Evolutionary conservation across 257 asterid genomes (phyloP).

Genomic region (Scutellaria minor): DNA sequence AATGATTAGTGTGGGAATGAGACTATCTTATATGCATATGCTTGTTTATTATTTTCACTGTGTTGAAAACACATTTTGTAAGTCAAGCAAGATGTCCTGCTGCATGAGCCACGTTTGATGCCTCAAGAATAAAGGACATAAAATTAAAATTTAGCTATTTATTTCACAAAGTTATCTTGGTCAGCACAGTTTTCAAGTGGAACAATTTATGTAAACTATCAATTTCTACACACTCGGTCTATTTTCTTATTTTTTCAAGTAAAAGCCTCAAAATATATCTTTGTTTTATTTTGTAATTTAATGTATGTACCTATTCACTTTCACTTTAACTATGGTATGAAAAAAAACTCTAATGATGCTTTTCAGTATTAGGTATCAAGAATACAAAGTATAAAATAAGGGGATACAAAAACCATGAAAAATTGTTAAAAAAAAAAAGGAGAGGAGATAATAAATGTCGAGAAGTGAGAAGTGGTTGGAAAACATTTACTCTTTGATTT

Average conservation of each 20-base stretch:
- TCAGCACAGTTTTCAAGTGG: background rate
- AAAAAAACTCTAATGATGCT: constrained; percentile 6
- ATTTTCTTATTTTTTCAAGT: background rate
- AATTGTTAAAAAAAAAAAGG: background rate
- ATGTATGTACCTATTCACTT: background rate
- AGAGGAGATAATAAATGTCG: background rate
- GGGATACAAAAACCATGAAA: background rate
- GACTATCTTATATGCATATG: constrained; percentile 10
- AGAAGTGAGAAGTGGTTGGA: constrained; percentile 15
- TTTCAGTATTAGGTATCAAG: background rate
- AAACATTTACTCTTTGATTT: background rate
- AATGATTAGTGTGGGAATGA: constrained; percentile 2
- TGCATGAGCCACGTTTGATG: constrained; percentile 10
- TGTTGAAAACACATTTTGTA: background rate
- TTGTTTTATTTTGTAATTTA: background rate
- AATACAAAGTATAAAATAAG: background rate
- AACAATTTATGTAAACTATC: background rate
- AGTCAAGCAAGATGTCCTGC: constrained; percentile 8
- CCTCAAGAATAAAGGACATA: constrained; percentile 1
- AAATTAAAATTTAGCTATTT: background rate
- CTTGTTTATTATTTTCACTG: background rate
- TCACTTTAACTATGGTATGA: background rate
- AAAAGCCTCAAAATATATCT: background rate
- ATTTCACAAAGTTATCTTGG: background rate
- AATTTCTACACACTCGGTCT: background rate